Conservation (phyloP, 768 basidiomycete species). For the Hypsizygus marmoreus region DNA sequence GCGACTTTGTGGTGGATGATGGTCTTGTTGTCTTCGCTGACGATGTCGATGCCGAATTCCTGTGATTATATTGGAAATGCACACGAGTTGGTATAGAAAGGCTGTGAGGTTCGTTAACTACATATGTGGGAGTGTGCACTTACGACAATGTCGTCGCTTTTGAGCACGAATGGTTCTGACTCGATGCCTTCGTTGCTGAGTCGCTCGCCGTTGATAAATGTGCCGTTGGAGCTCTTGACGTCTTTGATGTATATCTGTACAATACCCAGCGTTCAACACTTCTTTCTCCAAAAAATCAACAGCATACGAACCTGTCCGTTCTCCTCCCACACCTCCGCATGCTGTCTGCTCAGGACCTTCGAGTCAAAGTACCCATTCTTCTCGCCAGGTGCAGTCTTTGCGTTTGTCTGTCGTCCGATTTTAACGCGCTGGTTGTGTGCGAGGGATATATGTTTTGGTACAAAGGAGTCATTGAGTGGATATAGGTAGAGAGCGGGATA, state of each 20-base stretch:
- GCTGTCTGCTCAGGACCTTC: constrained; percentile 89
- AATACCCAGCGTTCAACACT: constrained; percentile 15
- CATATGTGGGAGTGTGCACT: constrained; percentile 30
- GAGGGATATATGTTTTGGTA: constrained; percentile 92
- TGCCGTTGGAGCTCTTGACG: constrained; percentile 97
- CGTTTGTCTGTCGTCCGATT: constrained; percentile 95
- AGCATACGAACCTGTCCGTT: constrained; percentile 66
- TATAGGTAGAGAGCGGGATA: constrained; percentile 69
- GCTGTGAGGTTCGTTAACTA: constrained; percentile 13
- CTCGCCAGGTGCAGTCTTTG: constrained; percentile 90
- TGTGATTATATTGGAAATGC: too few relatives aligned
- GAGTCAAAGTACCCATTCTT: constrained; percentile 97
- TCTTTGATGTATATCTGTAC: constrained; percentile 94
- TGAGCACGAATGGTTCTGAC: constrained; percentile 90
- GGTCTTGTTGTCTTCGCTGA: constrained; percentile 96
- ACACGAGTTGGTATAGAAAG: constrained; percentile 4
- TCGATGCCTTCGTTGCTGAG: constrained; percentile 88
- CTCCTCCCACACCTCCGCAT: constrained; percentile 99
- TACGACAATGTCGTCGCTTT: constrained; percentile 95
- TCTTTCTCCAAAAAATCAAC: neutral
- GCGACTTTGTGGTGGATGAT: constrained; percentile 99
- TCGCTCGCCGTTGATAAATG: constrained; percentile 95
- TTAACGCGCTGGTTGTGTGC: constrained; percentile 68
- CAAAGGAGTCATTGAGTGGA: constrained; percentile 92
- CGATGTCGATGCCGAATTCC: constrained; percentile 99